These are phyloP conservation scores for Aquilaria agallochum DNA, from an alignment of 441 rosid genomes.

Conservation along the genomic window DNA sequence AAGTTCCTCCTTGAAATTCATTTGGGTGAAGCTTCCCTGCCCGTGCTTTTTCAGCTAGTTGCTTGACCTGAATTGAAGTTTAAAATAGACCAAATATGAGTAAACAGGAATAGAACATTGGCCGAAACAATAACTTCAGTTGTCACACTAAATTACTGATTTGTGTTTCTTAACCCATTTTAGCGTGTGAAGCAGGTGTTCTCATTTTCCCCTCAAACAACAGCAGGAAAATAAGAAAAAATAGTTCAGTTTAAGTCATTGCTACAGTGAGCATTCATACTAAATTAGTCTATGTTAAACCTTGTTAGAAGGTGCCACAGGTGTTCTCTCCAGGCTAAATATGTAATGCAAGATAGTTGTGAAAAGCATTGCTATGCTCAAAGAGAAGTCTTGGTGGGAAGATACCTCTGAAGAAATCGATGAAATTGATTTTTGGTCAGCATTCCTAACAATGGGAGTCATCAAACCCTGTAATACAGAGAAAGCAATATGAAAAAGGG, in stretches of 20 bases:
- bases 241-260: too few relatives aligned
- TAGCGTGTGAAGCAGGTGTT: too few relatives aligned
- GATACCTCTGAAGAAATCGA: conserved; percentile 83
- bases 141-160: too few relatives aligned
- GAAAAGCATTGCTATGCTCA: not conserved
- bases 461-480: conserved; percentile 74
- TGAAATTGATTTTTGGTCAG: conserved; percentile 91
- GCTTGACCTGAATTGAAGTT: conserved; percentile 62
- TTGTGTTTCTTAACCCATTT: too few relatives aligned
- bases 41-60: conserved; percentile 93
- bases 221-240: too few relatives aligned
- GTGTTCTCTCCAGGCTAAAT: too few relatives aligned
- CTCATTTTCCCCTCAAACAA: too few relatives aligned
- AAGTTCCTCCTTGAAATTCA: conserved; percentile 97
- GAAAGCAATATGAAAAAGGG: conserved; percentile 23
- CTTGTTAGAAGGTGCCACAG: too few relatives aligned
- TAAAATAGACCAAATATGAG: conserved; percentile 9
- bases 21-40: conserved; percentile 86
- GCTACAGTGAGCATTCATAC: too few relatives aligned
- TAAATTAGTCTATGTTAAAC: too few relatives aligned
- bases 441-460: conserved; percentile 93
- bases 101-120: not conserved
- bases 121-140: too few relatives aligned
- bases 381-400: conserved; percentile 5
- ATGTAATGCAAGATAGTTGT: too few relatives aligned